Evolutionary conservation across 768 basidiomycete genomes (phyloP).

Genomic region (Suillus clintonianus): DNA sequence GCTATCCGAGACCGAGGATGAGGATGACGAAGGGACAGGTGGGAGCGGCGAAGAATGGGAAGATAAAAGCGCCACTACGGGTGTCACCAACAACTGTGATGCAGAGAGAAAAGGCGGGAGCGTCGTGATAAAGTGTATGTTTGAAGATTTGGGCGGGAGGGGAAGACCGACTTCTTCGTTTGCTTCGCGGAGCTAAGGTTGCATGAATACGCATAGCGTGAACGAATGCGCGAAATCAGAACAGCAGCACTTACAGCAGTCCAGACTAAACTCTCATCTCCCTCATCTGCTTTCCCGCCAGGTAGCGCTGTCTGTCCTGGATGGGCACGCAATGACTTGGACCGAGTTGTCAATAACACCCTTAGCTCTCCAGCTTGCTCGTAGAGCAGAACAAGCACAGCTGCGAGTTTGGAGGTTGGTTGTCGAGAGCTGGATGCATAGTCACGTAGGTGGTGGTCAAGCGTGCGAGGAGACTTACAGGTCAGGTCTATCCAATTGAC

Average conservation of each 20-base stretch:
- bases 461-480: conserved; percentile 46
- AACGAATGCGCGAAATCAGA: background rate
- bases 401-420: conserved; percentile 54
- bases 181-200: conserved; percentile 73
- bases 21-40: background rate
- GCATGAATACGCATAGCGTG: background rate
- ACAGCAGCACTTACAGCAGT: conserved; percentile 66
- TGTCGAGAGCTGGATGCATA: conserved; percentile 31
- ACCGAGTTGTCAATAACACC: conserved; percentile 85
- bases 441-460: background rate
- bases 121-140: conserved; percentile 59
- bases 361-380: conserved; percentile 67
- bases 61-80: conserved; percentile 73
- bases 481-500: conserved; percentile 40
- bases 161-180: conserved; percentile 82
- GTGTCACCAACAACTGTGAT: conserved; percentile 72
- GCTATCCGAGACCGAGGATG: background rate
- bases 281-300: conserved; percentile 75
- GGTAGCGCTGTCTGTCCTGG: conserved; percentile 84
- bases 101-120: conserved; percentile 71
- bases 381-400: conserved; percentile 79
- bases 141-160: conserved; percentile 41
- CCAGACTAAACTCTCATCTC: conserved; percentile 58
- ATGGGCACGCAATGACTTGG: conserved; percentile 72
- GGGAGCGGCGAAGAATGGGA: conserved; percentile 26